Conservation (phyloP, 306 rosid species). For the Vigna unguiculata region DNA sequence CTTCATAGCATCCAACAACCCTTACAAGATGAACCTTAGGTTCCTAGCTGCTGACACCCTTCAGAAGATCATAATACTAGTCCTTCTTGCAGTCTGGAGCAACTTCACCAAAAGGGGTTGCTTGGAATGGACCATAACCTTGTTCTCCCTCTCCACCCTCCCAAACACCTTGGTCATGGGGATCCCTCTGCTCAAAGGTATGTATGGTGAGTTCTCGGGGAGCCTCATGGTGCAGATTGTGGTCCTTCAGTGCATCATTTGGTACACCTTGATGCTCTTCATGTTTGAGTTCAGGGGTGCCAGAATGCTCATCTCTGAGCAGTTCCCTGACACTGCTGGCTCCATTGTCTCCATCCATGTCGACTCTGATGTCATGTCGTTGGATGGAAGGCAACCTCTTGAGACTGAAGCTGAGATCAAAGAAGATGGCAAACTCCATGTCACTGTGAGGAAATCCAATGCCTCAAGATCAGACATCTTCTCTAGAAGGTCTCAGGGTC, state of each 20-base stretch:
- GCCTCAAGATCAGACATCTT: conserved; percentile 89
- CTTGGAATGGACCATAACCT: conserved; percentile 85
- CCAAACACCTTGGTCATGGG: conserved; percentile 97
- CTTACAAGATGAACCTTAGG: conserved; percentile 78
- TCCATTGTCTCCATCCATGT: conserved; percentile 94
- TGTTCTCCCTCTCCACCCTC: conserved; percentile 81
- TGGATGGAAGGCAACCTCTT: conserved; percentile 77
- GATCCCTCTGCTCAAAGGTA: conserved; percentile 82
- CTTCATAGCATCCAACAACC: conserved; percentile 85
- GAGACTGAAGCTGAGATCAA: conserved; percentile 89
- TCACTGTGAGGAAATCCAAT: conserved; percentile 80
- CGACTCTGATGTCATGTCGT: conserved; percentile 86
- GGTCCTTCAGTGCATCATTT: conserved; percentile 88
- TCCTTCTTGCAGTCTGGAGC: conserved; percentile 63
- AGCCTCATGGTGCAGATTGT: conserved; percentile 92
- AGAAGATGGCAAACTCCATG: conserved; percentile 89
- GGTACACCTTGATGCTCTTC: conserved; percentile 92
- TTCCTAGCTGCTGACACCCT: conserved; percentile 91
- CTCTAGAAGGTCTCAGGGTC: conserved; percentile 78
- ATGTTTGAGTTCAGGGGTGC: conserved; percentile 89
- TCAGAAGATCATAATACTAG: conserved; percentile 71
- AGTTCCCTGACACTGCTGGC: conserved; percentile 91
- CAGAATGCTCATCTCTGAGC: conserved; percentile 77
- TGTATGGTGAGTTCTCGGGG: conserved; percentile 90
- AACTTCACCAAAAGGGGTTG: conserved; percentile 69